Percentiles rank a stretch among this genome's conserved stretches.
Conservation (phyloP, 179 eudicot species). For the Heliamphora pulchella region DNA sequence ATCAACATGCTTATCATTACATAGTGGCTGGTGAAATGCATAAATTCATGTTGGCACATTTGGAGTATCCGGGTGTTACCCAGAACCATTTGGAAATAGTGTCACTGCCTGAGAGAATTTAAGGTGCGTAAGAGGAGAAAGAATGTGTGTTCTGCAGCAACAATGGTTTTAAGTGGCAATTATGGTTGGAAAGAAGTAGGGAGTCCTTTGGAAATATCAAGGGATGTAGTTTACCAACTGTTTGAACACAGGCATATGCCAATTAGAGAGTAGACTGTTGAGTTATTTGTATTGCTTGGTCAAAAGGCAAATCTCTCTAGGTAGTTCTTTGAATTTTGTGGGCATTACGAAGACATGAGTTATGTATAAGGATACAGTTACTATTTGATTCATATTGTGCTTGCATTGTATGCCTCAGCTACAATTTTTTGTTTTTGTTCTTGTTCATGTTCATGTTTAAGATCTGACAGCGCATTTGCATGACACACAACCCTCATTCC, state of each 20-base stretch:
- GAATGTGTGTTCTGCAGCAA: not conserved
- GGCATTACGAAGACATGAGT: not conserved
- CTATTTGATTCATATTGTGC: too few species aligned
- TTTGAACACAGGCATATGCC: not conserved
- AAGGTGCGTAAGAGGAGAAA: slow-evolving; percentile 1
- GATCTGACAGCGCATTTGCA: too few species aligned
- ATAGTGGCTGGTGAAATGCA: not conserved
- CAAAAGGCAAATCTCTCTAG: not conserved
- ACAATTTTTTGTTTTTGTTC: too few species aligned
- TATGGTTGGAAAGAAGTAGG: not conserved
- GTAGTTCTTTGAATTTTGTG: not conserved
- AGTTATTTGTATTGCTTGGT: not conserved
- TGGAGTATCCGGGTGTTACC: too few species aligned
- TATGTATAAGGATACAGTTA: not conserved
- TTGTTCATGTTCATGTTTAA: too few species aligned
- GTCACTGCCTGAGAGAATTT: not conserved
- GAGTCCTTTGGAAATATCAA: not conserved
- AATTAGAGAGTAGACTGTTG: not conserved
- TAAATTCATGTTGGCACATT: not conserved
- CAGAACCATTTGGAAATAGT: not conserved
- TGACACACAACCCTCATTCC: too few species aligned
- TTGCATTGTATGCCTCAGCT: not conserved
- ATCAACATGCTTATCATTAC: not conserved
- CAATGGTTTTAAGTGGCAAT: not conserved
- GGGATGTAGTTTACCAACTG: not conserved